Evolutionary conservation across 2,329 filamentous ascomycete genomes (phyloP).

Genomic region (Pyrenophora graminea): DNA sequence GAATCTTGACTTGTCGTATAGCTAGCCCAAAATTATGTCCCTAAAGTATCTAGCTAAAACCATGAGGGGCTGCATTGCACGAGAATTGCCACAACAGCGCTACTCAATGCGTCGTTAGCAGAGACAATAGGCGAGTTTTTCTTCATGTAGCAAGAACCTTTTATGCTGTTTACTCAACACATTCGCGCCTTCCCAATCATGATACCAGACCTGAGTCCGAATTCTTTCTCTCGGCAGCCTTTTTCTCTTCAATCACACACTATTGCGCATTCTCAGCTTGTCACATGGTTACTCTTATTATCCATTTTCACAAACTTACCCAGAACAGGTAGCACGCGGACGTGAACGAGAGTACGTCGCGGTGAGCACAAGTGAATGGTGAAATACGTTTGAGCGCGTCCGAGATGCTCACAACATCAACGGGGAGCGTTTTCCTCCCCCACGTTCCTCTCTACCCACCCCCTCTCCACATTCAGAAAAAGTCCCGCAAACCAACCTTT

Average conservation of each 20-base stretch:
- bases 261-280: background rate
- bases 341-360: constrained; percentile 5
- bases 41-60: background rate
- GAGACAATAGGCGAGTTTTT: background rate
- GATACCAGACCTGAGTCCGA: background rate
- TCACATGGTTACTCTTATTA: constrained; percentile 11
- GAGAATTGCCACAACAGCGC: no score
- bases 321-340: background rate
- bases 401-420: constrained; percentile 20
- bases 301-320: background rate
- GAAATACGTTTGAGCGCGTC: constrained; percentile 7
- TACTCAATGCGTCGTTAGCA: no score
- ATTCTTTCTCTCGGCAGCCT: background rate
- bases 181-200: constrained; percentile 4
- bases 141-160: background rate
- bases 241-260: background rate
- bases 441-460: constrained; percentile 28
- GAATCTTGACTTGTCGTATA: constrained; percentile 14
- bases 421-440: constrained; percentile 13
- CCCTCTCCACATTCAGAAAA: constrained; percentile 39
- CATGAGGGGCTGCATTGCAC: background rate
- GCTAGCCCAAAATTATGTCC: background rate
- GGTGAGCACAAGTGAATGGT: constrained; percentile 4
- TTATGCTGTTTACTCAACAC: constrained; percentile 2
- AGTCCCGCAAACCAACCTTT: constrained; percentile 32